Percentiles rank a stretch among this genome's conserved stretches.
Evolutionary conservation across 768 basidiomycete genomes (phyloP).

Genomic region (Leucosporidium scottii): DNA sequence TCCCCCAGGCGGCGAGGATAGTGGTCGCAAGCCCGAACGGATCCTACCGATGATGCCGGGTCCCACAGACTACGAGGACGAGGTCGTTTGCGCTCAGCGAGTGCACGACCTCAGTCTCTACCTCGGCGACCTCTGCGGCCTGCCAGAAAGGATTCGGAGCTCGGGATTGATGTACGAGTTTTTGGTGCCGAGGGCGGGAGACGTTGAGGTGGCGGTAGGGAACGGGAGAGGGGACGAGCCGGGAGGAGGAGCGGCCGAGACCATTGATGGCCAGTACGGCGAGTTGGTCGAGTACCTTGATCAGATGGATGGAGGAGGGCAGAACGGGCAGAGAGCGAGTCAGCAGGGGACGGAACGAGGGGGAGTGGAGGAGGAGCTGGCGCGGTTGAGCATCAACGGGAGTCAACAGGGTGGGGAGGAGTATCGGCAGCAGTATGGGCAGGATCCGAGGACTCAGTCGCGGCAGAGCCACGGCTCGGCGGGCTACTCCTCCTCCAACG

Average conservation of each 20-base stretch:
- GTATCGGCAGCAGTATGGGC: background rate
- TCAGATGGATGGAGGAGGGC: slow-evolving; percentile 31
- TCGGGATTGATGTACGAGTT: slow-evolving; percentile 74
- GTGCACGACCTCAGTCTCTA: slow-evolving; percentile 83
- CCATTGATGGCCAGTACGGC: slow-evolving; percentile 35
- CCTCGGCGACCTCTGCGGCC: slow-evolving; percentile 65
- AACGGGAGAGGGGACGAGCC: background rate
- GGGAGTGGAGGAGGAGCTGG: slow-evolving; percentile 19
- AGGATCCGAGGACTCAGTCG: background rate
- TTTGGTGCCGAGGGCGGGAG: slow-evolving; percentile 71
- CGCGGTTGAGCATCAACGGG: slow-evolving; percentile 23
- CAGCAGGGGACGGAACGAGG: background rate
- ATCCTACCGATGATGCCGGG: slow-evolving; percentile 98
- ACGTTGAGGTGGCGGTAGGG: slow-evolving; percentile 34
- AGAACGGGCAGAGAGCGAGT: background rate
- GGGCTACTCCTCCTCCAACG: background rate
- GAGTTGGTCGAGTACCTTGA: slow-evolving; percentile 38
- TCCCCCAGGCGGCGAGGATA: slow-evolving; percentile 36
- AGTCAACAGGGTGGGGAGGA: background rate
- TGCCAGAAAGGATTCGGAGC: slow-evolving; percentile 75
- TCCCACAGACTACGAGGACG: slow-evolving; percentile 74
- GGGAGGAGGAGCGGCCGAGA: background rate
- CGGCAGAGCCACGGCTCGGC: background rate
- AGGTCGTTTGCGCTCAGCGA: slow-evolving; percentile 69
- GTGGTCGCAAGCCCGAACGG: slow-evolving; percentile 43